These are phyloP conservation scores for Galeopsis tetrahit DNA, from an alignment of 257 asterid genomes.

Conservation along the genomic window DNA sequence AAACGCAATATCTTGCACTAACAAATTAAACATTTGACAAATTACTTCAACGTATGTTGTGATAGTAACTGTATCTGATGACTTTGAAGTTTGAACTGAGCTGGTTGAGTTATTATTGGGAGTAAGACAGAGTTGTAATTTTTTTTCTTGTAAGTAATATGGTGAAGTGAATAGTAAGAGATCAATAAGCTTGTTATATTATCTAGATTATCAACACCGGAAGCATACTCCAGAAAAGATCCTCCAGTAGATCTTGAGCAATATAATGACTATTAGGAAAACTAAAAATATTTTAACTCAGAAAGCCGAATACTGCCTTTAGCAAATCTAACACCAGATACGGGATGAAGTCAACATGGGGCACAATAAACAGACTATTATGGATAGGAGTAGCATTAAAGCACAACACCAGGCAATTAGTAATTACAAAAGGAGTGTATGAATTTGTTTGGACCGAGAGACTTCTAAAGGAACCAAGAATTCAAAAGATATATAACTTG, in stretches of 20 bases:
- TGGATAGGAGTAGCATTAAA: background rate
- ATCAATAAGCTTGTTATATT: background rate
- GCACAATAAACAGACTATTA: background rate
- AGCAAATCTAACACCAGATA: background rate
- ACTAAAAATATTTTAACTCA: background rate
- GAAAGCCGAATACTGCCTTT: background rate
- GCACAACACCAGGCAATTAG: background rate
- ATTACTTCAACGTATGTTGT: background rate
- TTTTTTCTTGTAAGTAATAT: background rate
- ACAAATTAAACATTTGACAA: slow-evolving; percentile 3
- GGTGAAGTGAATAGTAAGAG: background rate
- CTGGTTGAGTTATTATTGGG: background rate
- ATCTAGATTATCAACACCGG: background rate
- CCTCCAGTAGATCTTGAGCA: background rate
- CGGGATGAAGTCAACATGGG: background rate
- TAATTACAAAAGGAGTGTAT: background rate
- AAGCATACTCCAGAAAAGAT: background rate
- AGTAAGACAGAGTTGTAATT: background rate
- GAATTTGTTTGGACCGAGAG: background rate
- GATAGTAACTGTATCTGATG: background rate
- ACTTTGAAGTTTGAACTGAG: background rate
- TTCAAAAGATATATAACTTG: slow-evolving; percentile 1
- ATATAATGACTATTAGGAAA: background rate
- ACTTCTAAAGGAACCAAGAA: background rate
- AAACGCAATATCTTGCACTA: background rate